A percentile compares a stretch with the other conserved stretches of the same genome.
Conservation (phyloP, 768 basidiomycete genomes). For the Trametes coccinea region DNA sequence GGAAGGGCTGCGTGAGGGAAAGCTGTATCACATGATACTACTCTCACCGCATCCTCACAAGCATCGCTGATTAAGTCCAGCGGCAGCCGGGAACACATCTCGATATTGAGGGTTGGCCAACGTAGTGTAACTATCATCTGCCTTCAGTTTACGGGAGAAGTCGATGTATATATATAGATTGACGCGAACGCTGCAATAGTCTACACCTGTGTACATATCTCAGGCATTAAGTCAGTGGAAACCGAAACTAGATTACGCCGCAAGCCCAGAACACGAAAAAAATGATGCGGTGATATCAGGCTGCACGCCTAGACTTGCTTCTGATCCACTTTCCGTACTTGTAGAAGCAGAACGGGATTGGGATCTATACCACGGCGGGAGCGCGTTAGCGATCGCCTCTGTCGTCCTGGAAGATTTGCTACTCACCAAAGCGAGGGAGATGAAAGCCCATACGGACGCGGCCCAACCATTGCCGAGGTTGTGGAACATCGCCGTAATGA, state of each 20-base stretch:
- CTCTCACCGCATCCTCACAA: too few relatives aligned
- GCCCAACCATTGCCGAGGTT: conserved; percentile 42
- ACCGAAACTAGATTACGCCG: background rate
- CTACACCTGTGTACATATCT: background rate
- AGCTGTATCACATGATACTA: too few relatives aligned
- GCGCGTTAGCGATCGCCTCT: background rate
- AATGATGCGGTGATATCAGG: background rate
- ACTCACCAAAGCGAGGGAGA: conserved; percentile 37
- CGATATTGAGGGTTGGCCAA: too few relatives aligned
- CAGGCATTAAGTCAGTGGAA: too few relatives aligned
- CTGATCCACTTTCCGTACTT: conserved; percentile 23
- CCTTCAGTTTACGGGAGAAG: too few relatives aligned
- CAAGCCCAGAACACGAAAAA: background rate
- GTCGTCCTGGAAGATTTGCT: background rate
- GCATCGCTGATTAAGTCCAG: too few relatives aligned
- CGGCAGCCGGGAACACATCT: too few relatives aligned
- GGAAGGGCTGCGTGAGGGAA: too few relatives aligned
- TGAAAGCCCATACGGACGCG: conserved; percentile 38
- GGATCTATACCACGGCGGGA: conserved; percentile 11
- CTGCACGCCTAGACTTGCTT: conserved; percentile 23
- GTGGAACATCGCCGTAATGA: conserved; percentile 42
- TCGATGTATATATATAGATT: too few relatives aligned
- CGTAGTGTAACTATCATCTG: too few relatives aligned
- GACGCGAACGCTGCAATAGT: background rate
- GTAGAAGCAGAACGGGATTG: conserved; percentile 28